Base-by-base conservation (phyloP, 257 asterid genomes). In the Fraxinus anomala region DNA sequence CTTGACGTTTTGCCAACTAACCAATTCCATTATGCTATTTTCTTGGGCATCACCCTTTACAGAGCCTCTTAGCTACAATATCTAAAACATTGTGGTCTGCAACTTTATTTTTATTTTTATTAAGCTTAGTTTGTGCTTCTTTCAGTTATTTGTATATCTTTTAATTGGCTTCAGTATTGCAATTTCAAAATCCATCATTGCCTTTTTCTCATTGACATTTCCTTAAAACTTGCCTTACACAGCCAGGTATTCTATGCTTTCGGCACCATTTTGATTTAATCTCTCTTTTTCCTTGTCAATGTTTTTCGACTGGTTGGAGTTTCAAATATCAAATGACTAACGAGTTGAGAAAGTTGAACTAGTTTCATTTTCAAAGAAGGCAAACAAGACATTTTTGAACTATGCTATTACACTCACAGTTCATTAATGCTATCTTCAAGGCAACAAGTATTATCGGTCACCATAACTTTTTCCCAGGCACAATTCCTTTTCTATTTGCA, bases 391-490 rank as follows among this genome's bases (percentile, higher is more conserved):
- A 56, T 6, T 71, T 74, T 44, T 54, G 72, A 54, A 37, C 31
- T 28, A 30, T 19, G 61, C 51, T 10, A n/a, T 21, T 31, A 16
- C 54, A 23, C 12, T 67, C 73, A 16, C 36, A 34, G 70, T 80
- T 76, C 37, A 68, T 63, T 24, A 24, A 2, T 17, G 44, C 77
- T 63, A 34, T 36, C 75, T 69, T 61, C 23, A 68, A 74, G 44
- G 73, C 79, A 65, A 33, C 30, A 79, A 59, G 30, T n/a, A 21
- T 59, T 59, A 1, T 23, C 0, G 13, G 67, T 59, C 14, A 21
- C 67, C 67, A 8, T 21, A 4, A n/a, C 59, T 47, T 47, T 47
- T 47, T 16, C 6, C 59, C 59, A 47, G 59, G n/a, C 59, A 16
- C n/a, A 47, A 47, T 47, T 47, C 7, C 8, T 3, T 16, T 47